phyloP scores from a whole-genome alignment of 2,329 filamentous ascomycete genomes.

The Sphaerulina musiva region DNA sequence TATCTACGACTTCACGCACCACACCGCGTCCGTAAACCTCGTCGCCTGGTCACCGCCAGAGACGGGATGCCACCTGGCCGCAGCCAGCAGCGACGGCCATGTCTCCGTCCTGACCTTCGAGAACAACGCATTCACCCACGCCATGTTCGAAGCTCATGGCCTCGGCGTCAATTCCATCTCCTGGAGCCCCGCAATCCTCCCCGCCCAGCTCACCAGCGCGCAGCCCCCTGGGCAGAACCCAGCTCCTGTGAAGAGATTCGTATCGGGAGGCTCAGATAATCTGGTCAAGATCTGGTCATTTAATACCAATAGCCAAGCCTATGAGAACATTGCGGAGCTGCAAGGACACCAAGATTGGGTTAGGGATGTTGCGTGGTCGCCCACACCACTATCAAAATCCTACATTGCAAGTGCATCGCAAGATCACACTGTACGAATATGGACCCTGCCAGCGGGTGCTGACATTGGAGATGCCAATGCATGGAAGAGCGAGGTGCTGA shows the following conservation, averaged over 20 bases:
- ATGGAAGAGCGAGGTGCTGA: slow-evolving; percentile 79
- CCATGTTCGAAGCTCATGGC: slow-evolving; percentile 84
- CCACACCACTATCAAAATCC: slow-evolving; percentile 86
- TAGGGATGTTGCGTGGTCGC: slow-evolving; percentile 93
- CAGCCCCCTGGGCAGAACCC: slow-evolving; percentile 47
- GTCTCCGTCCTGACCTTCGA: slow-evolving; percentile 95
- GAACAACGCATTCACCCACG: slow-evolving; percentile 86
- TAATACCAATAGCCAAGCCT: slow-evolving; percentile 44
- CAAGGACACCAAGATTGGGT: slow-evolving; percentile 92
- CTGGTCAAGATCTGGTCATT: slow-evolving; percentile 88
- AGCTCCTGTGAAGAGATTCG: slow-evolving; percentile 66
- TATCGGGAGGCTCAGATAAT: slow-evolving; percentile 92
- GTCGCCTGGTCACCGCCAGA: slow-evolving; percentile 98
- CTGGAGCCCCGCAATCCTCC: slow-evolving; percentile 81
- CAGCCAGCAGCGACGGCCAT: slow-evolving; percentile 87
- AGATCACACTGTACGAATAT: slow-evolving; percentile 96
- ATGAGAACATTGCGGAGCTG: slow-evolving; percentile 52
- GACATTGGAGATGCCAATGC: slow-evolving; percentile 49
- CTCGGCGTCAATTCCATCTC: slow-evolving; percentile 92
- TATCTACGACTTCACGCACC: slow-evolving; percentile 86
- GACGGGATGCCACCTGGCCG: slow-evolving; percentile 87
- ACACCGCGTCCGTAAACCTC: slow-evolving; percentile 95
- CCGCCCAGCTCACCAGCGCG: slow-evolving; percentile 73
- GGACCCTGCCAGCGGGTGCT: slow-evolving; percentile 56
- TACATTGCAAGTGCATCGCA: slow-evolving; percentile 95